phyloP scores from a whole-genome alignment of 2,329 filamentous ascomycete genomes.

The Pseudogymnoascus sp. region DNA sequence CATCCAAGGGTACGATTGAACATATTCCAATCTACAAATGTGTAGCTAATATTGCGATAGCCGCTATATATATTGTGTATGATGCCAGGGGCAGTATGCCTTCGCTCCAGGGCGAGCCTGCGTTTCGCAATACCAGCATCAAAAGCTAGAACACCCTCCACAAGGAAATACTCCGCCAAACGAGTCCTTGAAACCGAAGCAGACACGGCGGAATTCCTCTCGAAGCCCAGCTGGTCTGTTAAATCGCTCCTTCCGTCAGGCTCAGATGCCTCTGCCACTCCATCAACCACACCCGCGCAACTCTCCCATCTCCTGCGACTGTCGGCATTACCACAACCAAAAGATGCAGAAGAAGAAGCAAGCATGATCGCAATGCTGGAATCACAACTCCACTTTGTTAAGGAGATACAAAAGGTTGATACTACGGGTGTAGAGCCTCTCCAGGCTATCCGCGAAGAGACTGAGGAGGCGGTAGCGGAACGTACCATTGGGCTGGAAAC shows the following conservation, averaged over 20 bases:
- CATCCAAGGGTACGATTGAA: not conserved
- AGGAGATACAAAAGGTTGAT: conserved; percentile 71
- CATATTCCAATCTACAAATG: not conserved
- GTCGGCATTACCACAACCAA: conserved; percentile 73
- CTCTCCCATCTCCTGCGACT: conserved; percentile 68
- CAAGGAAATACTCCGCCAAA: conserved; percentile 1
- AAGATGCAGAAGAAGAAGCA: conserved; percentile 51
- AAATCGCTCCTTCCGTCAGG: conserved; percentile 56
- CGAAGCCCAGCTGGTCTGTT: conserved; percentile 76
- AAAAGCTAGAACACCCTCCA: not conserved
- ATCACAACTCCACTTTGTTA: conserved; percentile 85
- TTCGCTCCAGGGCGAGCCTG: conserved; percentile 5
- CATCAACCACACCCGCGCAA: conserved; percentile 18
- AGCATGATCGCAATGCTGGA: conserved; percentile 67
- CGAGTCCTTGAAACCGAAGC: conserved; percentile 1
- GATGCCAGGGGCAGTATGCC: not conserved
- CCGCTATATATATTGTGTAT: not conserved
- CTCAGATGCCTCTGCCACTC: conserved; percentile 13
- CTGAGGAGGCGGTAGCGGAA: conserved; percentile 43
- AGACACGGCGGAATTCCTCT: conserved; percentile 42
- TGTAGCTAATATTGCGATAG: conserved; percentile 4
- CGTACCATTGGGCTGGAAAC: conserved; percentile 51
- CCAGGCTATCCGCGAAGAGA: conserved; percentile 74
- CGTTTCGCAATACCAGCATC: not conserved
- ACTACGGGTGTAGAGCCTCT: conserved; percentile 66